phyloP scores from a whole-genome alignment of 2,329 filamentous ascomycete genomes.

The Dissoconium aciculare region DNA sequence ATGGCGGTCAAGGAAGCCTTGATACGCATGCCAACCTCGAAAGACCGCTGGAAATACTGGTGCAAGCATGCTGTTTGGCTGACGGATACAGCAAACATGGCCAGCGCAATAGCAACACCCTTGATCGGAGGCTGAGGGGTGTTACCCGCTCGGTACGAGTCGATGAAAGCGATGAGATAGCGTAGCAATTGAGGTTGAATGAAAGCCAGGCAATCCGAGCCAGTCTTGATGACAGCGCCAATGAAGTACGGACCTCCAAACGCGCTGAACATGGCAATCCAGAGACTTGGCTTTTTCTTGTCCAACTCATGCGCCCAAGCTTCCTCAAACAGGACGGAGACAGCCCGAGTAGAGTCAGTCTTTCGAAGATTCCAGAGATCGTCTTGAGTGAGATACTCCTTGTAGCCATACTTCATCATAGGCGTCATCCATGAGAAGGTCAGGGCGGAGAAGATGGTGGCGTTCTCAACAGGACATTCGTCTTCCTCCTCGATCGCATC shows the following conservation, averaged over 20 bases:
- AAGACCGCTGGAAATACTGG: constrained; percentile 92
- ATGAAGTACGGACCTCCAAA: constrained; percentile 75
- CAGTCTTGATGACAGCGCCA: constrained; percentile 74
- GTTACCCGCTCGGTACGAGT: constrained; percentile 50
- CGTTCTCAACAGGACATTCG: constrained; percentile 73
- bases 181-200: constrained; percentile 81
- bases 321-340: constrained; percentile 52
- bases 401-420: constrained; percentile 90
- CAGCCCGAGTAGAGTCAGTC: constrained; percentile 62
- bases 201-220: constrained; percentile 76
- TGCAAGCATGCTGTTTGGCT: constrained; percentile 82
- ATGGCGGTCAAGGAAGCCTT: constrained; percentile 79
- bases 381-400: constrained; percentile 79
- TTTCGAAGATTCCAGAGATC: constrained; percentile 86
- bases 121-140: constrained; percentile 62
- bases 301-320: constrained; percentile 65
- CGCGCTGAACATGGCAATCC: constrained; percentile 68
- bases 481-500: constrained; percentile 52
- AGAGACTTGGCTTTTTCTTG: constrained; percentile 62
- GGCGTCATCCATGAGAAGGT: constrained; percentile 99
- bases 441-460: constrained; percentile 80
- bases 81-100: constrained; percentile 80
- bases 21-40: constrained; percentile 92
- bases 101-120: constrained; percentile 73
- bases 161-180: constrained; percentile 68